phyloP scores from a whole-genome alignment of 2,329 filamentous ascomycete genomes.

The Gliomastix tumulicola region DNA sequence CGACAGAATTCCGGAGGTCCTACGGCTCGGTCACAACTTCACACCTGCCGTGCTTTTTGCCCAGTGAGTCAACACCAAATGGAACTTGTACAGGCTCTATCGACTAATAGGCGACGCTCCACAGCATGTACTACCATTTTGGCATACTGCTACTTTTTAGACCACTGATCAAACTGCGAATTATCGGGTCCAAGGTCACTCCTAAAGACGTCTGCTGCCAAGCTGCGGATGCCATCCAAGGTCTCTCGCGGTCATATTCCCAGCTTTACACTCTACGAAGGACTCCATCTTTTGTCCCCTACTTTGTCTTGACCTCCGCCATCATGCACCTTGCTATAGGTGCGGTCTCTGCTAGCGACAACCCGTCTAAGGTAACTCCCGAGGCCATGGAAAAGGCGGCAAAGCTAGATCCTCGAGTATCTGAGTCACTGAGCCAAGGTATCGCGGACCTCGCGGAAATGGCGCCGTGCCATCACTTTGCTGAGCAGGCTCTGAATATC shows the following conservation, averaged over 20 bases:
- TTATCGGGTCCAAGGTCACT: slow-evolving; percentile 55
- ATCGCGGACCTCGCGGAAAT: slow-evolving; percentile 54
- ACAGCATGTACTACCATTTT: slow-evolving; percentile 64
- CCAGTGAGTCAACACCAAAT: slow-evolving; percentile 48
- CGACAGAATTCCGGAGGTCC: slow-evolving; percentile 54
- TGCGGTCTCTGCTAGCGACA: slow-evolving; percentile 17
- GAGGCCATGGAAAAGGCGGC: slow-evolving; percentile 20
- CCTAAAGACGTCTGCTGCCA: slow-evolving; percentile 61
- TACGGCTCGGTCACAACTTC: slow-evolving; percentile 61
- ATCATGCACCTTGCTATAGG: slow-evolving; percentile 54
- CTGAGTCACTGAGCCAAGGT: slow-evolving; percentile 41
- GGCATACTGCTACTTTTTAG: slow-evolving; percentile 68
- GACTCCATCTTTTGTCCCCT: slow-evolving; percentile 54
- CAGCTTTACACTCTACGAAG: slow-evolving; percentile 51
- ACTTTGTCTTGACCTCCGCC: slow-evolving; percentile 54
- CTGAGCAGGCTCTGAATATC: slow-evolving; percentile 54
- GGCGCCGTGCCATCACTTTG: slow-evolving; percentile 54
- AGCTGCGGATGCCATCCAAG: slow-evolving; percentile 52
- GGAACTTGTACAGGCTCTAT: not conserved
- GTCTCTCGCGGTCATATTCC: slow-evolving; percentile 47
- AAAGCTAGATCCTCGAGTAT: slow-evolving; percentile 29
- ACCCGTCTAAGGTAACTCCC: slow-evolving; percentile 6
- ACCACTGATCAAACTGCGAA: slow-evolving; percentile 58
- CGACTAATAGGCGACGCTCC: too few species aligned
- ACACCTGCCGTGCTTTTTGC: slow-evolving; percentile 67